phyloP scores from a whole-genome alignment of 2,329 filamentous ascomycete species.

The Penicillium janthinellum region DNA sequence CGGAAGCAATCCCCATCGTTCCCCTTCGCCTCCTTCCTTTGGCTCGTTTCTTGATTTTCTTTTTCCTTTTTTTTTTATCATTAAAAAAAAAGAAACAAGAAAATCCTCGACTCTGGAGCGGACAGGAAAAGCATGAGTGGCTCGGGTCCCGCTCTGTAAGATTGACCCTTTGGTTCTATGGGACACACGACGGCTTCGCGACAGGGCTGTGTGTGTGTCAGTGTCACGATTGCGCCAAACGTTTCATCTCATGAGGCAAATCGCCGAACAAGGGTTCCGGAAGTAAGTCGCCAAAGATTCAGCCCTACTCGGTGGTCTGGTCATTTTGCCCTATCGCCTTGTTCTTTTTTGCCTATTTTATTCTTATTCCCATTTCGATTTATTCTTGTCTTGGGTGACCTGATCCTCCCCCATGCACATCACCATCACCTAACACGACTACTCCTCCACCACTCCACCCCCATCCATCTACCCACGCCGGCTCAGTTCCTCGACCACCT shows the following conservation, averaged over 20 bases:
- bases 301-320: conserved; percentile 22
- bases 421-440: background rate
- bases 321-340: background rate
- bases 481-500: background rate
- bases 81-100: background rate
- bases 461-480: background rate
- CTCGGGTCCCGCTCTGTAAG: conserved; percentile 13
- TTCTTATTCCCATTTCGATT: background rate
- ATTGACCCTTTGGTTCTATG: conserved; percentile 27
- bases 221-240: conserved; percentile 28
- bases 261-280: conserved; percentile 25
- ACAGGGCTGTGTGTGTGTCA: conserved; percentile 28
- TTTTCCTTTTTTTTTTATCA: background rate
- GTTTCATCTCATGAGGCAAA: conserved; percentile 32
- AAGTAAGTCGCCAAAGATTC: conserved; percentile 15
- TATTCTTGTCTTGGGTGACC: background rate
- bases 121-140: conserved; percentile 20
- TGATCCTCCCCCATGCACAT: background rate
- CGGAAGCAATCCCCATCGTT: background rate
- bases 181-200: conserved; percentile 24
- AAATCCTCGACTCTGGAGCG: background rate
- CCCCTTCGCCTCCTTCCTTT: background rate
- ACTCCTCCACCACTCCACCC: background rate
- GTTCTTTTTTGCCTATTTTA: background rate
- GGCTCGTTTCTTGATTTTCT: background rate